Evolutionary conservation across 768 basidiomycete genomes (phyloP).

Genomic region (Calocera viscosa): DNA sequence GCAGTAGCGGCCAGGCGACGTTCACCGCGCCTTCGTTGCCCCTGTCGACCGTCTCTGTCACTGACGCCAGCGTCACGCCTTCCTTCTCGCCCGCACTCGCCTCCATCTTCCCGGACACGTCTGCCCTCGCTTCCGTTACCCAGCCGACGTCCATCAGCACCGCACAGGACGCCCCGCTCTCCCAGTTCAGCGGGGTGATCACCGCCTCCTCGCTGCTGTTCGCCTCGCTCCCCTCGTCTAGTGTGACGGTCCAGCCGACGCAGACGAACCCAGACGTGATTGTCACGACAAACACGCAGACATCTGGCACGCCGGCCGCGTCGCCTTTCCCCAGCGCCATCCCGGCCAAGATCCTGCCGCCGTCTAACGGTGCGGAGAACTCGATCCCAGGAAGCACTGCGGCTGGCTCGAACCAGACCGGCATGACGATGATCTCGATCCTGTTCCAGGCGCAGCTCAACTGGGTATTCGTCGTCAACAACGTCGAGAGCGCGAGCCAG

Average conservation of each 20-base stretch:
- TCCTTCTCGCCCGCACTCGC: neutral
- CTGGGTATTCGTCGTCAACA: constrained; percentile 58
- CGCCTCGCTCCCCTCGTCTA: neutral
- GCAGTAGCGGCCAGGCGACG: neutral
- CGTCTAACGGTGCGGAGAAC: constrained; percentile 1
- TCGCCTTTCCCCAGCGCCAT: constrained; percentile 20
- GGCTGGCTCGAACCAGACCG: constrained; percentile 15
- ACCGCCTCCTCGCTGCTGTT: neutral
- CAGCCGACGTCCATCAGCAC: neutral
- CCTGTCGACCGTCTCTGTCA: neutral
- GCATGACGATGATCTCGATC: constrained; percentile 43
- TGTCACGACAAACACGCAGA: constrained; percentile 9
- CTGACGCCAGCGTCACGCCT: neutral
- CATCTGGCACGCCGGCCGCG: constrained; percentile 1
- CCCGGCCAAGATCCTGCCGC: constrained; percentile 22
- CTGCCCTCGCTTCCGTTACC: neutral
- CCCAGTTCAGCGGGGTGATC: neutral
- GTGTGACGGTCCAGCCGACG: constrained; percentile 16
- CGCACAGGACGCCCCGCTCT: neutral
- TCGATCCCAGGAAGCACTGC: neutral
- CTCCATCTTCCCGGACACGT: neutral
- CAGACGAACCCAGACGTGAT: constrained; percentile 25
- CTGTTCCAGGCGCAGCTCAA: constrained; percentile 46
- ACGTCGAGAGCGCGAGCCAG: constrained; percentile 50
- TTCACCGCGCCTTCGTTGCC: neutral